phyloP scores from a whole-genome alignment of 2,329 filamentous ascomycete genomes.

The Penicillium olsonii region DNA sequence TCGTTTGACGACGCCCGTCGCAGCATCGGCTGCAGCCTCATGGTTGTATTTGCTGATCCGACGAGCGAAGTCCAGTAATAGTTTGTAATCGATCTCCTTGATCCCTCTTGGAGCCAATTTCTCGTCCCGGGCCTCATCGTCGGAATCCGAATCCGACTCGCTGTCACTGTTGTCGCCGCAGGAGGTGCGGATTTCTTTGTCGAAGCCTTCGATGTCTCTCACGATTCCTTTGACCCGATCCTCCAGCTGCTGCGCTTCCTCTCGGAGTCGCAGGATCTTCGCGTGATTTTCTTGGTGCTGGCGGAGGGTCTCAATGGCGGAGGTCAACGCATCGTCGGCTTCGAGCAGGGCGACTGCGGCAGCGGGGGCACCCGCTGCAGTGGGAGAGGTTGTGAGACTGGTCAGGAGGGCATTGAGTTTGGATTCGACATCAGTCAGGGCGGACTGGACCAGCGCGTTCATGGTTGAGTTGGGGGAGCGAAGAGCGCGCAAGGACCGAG shows the following conservation, averaged over 20 bases:
- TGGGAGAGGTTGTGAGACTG: constrained; percentile 46
- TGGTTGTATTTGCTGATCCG: constrained; percentile 51
- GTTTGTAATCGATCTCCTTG: constrained; percentile 45
- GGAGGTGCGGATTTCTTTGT: constrained; percentile 40
- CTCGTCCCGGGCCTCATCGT: constrained; percentile 13
- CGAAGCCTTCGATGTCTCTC: constrained; percentile 39
- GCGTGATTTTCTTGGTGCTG: constrained; percentile 48
- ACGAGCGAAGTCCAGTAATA: constrained; percentile 48
- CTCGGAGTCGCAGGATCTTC: constrained; percentile 42
- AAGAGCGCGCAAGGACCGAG: not conserved
- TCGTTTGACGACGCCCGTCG: constrained; percentile 27
- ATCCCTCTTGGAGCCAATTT: constrained; percentile 16
- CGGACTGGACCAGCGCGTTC: constrained; percentile 41
- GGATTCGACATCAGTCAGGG: constrained; percentile 44
- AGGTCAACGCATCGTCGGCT: constrained; percentile 44
- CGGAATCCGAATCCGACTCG: constrained; percentile 30
- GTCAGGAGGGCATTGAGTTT: constrained; percentile 45
- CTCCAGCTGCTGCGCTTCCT: constrained; percentile 43
- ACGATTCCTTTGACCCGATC: constrained; percentile 45
- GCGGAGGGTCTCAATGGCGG: constrained; percentile 45
- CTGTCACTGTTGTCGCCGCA: constrained; percentile 36
- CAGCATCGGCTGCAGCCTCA: constrained; percentile 46
- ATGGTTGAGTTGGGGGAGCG: constrained; percentile 28
- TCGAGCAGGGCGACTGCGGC: constrained; percentile 43
- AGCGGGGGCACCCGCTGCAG: constrained; percentile 44